A percentile compares a stretch with the other conserved stretches of the same genome.
phyloP scores from a whole-genome alignment of 495 filamentous ascomycete species.

The Entonaema liquescens region DNA sequence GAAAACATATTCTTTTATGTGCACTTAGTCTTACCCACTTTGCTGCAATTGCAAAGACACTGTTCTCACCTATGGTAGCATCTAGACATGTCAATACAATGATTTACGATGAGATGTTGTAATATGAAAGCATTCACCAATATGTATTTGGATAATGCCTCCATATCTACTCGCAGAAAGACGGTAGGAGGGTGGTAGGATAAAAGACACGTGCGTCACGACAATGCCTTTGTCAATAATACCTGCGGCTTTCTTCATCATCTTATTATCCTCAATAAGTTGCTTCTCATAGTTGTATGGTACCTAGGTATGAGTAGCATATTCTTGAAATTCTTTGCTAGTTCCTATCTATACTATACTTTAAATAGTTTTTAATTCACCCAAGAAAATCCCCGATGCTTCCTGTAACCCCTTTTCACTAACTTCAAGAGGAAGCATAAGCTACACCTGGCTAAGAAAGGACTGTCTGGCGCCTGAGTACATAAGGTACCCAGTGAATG shows the following conservation, averaged over 20 bases:
- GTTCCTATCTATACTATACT: no score
- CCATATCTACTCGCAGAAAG: neutral
- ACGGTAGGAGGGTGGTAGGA: neutral
- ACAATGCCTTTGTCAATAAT: neutral
- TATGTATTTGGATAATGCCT: neutral
- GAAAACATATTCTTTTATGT: neutral
- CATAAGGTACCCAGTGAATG: no score
- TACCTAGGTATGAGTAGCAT: no score
- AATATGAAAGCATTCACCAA: neutral
- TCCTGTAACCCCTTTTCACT: no score
- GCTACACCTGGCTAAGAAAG: no score
- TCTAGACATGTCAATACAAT: neutral
- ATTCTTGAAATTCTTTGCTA: no score
- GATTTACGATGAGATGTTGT: neutral
- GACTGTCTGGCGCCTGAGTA: no score
- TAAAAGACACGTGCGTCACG: neutral
- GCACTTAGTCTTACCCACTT: neutral
- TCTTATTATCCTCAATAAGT: neutral
- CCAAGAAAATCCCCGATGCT: no score
- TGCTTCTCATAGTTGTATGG: neutral
- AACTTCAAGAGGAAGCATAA: no score
- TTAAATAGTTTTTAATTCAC: no score
- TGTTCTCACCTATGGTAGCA: neutral
- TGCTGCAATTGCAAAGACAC: neutral
- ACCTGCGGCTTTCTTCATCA: neutral